Base-by-base conservation (phyloP, 2,329 filamentous ascomycete genomes). In the Calonectria montana region DNA sequence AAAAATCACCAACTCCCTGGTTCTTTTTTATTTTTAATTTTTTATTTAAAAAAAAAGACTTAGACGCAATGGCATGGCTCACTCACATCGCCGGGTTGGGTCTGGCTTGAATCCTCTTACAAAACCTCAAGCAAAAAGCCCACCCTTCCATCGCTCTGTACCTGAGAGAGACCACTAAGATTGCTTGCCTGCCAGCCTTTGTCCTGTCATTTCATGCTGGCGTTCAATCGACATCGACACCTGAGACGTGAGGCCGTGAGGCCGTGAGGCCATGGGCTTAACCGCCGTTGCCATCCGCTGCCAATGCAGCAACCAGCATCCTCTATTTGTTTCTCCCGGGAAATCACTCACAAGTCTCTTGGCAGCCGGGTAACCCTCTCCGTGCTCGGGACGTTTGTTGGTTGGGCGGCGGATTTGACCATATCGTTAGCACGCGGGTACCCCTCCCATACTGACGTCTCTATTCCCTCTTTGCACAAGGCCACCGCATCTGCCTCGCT, bases 401-500 rank as follows among this genome's bases (percentile, higher is more conserved):
- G 31, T 7, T 25, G n/a, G 6, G 53, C 53, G 53, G 53, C 53
- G 53, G 16, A 21, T 10, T 59, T 59, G 53, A 7, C 31, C 31
- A 39, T 31, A 15, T 59, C 53, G 31, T 37, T 59, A 59, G 35
- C 53, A 59, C 23, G 53, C 53, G 53, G 53, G 53, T 59, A 39
- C 53, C 15, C 53, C 21, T 59, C 53, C 53, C 53, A 59, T 12
- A 59, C 39, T 15, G 2, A 16, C 4, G 35, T 23, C 16, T 25
- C 53, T 59, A 59, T 39, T 39, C 53, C 53, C 35, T 59, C 53
- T 59, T 59, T 25, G 53, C 31, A 59, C 53, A 59, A 69, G 61
- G 69, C 45, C 68, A 65, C 61, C 64, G 64, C 39, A 59, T 59
- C 53, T 59, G 53, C 53, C 39, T 59, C 53, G 18, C 31, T 39